phyloP scores from a whole-genome alignment of 345 rosid species.

The Geranium rotundifolium region DNA sequence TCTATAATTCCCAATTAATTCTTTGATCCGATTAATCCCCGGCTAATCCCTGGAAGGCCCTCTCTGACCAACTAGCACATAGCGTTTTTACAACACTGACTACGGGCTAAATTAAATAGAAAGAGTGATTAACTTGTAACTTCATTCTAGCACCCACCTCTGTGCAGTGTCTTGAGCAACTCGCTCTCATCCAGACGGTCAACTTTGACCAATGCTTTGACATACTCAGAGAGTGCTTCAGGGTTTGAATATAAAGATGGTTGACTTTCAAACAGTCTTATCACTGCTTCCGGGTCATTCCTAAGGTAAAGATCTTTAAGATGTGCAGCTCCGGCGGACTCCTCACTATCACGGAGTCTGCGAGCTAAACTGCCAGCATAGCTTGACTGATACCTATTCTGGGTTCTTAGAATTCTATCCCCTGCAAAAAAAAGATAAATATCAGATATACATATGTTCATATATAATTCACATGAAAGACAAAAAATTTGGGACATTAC shows the following conservation, averaged over 20 bases:
- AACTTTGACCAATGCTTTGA: conserved; percentile 81
- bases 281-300: conserved; percentile 85
- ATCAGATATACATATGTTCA: no score
- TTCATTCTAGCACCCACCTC: conserved; percentile 37
- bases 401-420: conserved; percentile 16
- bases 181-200: conserved; percentile 80
- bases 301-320: conserved; percentile 63
- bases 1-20: no score
- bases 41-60: no score
- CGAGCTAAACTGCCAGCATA: conserved; percentile 73
- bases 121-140: not conserved
- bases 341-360: conserved; percentile 61
- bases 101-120: no score
- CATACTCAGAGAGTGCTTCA: conserved; percentile 67
- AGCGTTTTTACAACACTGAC: no score
- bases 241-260: conserved; percentile 58
- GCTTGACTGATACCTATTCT: conserved; percentile 48
- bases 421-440: conserved; percentile 18
- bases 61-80: no score
- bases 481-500: no score
- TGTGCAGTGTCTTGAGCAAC: conserved; percentile 66
- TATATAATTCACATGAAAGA: no score
- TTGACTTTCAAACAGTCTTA: conserved; percentile 68
- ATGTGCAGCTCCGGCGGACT: conserved; percentile 52
- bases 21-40: no score